Evolutionary conservation across 83 land plant genomes (phyloP), one percentile per base, ranked within the genome.

Genomic region (Thuja plicata): DNA sequence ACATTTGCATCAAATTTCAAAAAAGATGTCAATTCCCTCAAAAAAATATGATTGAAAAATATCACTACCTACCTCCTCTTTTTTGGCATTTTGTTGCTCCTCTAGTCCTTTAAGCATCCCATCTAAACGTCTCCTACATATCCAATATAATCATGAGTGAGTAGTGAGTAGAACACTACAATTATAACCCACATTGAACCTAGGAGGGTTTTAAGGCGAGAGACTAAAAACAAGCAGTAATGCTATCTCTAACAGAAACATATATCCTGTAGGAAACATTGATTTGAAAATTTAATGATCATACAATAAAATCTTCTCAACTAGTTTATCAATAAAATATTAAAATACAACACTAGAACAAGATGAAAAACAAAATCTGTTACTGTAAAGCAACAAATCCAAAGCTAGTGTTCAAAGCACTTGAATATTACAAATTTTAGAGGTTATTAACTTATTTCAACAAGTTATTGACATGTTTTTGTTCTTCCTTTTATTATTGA

Each of bases 41-140:
- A 45, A 45, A 43, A 82, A 82, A 43, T 21, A 45, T 32, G 27
- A 45, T 45, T 45, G 43, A 38, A 38, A 86, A 41, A 37, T 62
- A 38, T 73, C 27, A 6, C 62, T 37, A 93, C 96, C 2, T 32
- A 94, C 97, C 92, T 90, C 89, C 27, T 94, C 94, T 84, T 89
- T 93, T 89, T 95, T 95, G 91, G 92, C 91, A 74, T 93, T 95
- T 89, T 95, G 95, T 89, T 95, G 90, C 85, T 91, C 94, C 89
- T 95, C 94, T 84, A 95, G 87, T 88, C 93, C 95, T 80, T 94
- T 94, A 81, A 95, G 95, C 0, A 89, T 92, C 40, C 92, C 91
- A 91, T 95, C 95, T 55, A 95, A 90, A 12, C 97, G 92, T 91
- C 93, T 95, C 92, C 96, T 95, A 88, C 12, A 17, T 48, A 84